Evolutionary conservation across 768 basidiomycete species (phyloP).

Genomic region (Suillus subluteus): DNA sequence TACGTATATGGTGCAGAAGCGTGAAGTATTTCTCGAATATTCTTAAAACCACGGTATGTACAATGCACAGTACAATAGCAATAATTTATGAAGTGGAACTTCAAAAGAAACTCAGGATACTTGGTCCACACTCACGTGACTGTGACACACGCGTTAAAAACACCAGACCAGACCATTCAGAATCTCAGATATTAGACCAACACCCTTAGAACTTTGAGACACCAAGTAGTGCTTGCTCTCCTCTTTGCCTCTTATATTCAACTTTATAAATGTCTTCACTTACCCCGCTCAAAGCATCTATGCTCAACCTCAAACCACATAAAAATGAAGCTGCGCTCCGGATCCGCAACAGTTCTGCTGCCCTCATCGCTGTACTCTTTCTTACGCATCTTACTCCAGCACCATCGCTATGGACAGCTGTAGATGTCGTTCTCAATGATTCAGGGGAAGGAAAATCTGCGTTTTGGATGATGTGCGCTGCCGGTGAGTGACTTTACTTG

Average conservation of each 20-base stretch:
- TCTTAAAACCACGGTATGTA: too few species aligned
- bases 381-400: constrained; percentile 42
- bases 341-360: constrained; percentile 41
- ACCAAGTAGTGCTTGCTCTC: background rate
- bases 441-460: constrained; percentile 7
- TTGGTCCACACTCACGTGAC: background rate
- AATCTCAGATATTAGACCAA: background rate
- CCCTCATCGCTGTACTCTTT: constrained; percentile 35
- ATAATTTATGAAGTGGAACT: too few species aligned
- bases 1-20: too few species aligned
- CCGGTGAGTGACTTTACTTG: constrained; percentile 28
- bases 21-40: too few species aligned
- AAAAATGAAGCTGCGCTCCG: constrained; percentile 42
- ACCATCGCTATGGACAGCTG: constrained; percentile 40
- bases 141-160: constrained; percentile 2
- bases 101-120: too few species aligned
- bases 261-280: constrained; percentile 3
- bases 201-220: background rate
- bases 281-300: constrained; percentile 6
- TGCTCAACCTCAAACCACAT: constrained; percentile 31
- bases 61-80: too few species aligned
- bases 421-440: constrained; percentile 33
- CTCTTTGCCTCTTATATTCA: background rate
- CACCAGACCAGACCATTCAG: background rate
- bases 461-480: constrained; percentile 30